Conservation (phyloP, 1,284 basidiomycete genomes). For the Tremellales sp. region DNA sequence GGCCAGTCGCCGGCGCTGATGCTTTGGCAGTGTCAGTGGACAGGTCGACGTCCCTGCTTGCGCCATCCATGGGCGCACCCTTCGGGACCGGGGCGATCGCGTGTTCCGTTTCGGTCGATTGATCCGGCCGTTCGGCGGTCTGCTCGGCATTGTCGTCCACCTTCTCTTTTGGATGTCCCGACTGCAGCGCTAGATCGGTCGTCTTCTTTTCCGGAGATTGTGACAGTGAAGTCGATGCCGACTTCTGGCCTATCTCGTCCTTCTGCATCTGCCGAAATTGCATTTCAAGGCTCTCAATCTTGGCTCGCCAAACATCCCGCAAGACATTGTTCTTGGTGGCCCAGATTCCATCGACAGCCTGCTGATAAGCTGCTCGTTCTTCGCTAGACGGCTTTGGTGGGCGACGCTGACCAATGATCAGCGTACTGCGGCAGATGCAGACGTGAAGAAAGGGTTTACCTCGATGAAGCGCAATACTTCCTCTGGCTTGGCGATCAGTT, state of each 20-base stretch:
- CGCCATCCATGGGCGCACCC: too few relatives aligned
- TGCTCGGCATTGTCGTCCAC: neutral
- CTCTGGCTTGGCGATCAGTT: slow-evolving; percentile 34
- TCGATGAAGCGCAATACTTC: slow-evolving; percentile 35
- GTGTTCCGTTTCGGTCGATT: too few relatives aligned
- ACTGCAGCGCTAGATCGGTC: too few relatives aligned
- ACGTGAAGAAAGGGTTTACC: slow-evolving; percentile 28
- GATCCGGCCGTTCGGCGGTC: neutral
- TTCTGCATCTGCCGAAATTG: too few relatives aligned
- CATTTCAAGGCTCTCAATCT: neutral
- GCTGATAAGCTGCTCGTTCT: slow-evolving; percentile 8
- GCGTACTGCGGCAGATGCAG: neutral
- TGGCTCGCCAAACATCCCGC: neutral
- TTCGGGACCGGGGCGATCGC: too few relatives aligned
- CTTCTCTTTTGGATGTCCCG: neutral
- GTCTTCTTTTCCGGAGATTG: neutral
- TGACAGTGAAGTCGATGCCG: neutral
- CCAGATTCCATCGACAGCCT: slow-evolving; percentile 13
- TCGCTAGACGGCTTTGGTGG: slow-evolving; percentile 3
- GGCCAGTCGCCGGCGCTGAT: too few relatives aligned
- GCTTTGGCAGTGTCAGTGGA: too few relatives aligned
- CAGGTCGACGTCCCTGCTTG: too few relatives aligned
- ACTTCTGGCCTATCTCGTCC: neutral
- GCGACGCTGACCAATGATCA: slow-evolving; percentile 12
- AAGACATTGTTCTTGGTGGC: slow-evolving; percentile 7